Evolutionary conservation across 2,329 filamentous ascomycete species (phyloP).

Genomic region (Trichoderma sp.): DNA sequence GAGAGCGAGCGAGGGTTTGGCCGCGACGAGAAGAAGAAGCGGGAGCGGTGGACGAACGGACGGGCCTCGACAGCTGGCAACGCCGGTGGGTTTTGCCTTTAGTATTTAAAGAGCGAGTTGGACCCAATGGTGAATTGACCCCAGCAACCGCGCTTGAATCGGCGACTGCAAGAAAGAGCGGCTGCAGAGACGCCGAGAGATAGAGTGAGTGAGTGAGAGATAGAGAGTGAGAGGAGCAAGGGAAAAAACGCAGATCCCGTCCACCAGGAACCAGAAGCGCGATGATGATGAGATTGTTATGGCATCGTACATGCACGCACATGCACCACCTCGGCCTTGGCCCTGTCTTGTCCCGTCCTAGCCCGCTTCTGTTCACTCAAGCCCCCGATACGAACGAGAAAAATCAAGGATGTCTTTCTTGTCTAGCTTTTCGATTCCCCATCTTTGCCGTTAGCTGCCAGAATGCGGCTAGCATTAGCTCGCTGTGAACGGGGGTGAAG

Average conservation of each 20-base stretch:
- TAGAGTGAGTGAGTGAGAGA: not conserved
- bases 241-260: constrained; percentile 1
- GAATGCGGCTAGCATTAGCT: constrained; percentile 18
- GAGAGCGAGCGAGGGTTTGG: not conserved
- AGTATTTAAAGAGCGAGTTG: constrained; percentile 4
- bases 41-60: constrained; percentile 1
- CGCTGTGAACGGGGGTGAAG: not conserved
- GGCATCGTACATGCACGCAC: not conserved
- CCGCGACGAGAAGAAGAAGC: not conserved
- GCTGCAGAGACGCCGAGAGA: not conserved
- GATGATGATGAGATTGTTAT: constrained; percentile 18
- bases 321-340: too few relatives aligned
- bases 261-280: not conserved
- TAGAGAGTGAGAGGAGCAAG: not conserved
- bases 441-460: constrained; percentile 13
- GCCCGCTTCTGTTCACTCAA: not conserved
- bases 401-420: constrained; percentile 15
- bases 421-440: not conserved
- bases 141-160: constrained; percentile 11
- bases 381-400: not conserved
- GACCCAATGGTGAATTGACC: too few relatives aligned
- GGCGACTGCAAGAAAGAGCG: constrained; percentile 20
- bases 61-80: constrained; percentile 5
- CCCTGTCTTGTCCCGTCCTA: too few relatives aligned
- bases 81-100: not conserved